A percentile compares a stretch with the other conserved stretches of the same genome.
Conservation (phyloP, 1,284 basidiomycete genomes). For the Boletus subluridellus region DNA sequence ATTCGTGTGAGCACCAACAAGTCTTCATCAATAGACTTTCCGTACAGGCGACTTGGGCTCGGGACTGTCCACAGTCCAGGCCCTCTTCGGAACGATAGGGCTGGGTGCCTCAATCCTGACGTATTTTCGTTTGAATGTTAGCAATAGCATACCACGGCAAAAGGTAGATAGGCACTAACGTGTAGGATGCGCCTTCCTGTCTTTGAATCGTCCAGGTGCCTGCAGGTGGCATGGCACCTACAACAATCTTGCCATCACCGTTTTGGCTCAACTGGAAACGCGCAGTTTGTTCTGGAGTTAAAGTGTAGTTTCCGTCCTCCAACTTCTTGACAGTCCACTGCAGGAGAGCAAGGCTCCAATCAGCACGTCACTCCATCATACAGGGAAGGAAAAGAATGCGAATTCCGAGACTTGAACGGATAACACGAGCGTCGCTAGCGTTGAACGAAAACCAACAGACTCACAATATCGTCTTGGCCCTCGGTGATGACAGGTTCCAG, state of each 20-base stretch:
- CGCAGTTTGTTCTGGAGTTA: neutral
- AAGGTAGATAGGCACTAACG: neutral
- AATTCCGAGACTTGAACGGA: neutral
- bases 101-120: neutral
- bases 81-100: neutral
- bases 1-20: neutral
- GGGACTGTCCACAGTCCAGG: neutral
- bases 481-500: neutral
- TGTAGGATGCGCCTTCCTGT: neutral
- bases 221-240: neutral
- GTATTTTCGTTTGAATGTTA: neutral
- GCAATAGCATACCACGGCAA: neutral
- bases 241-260: neutral
- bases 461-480: neutral
- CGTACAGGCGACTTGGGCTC: neutral
- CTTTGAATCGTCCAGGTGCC: neutral
- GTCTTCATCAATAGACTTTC: neutral
- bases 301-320: neutral
- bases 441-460: neutral
- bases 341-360: neutral
- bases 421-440: neutral
- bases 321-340: neutral
- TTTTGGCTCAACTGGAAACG: no score
- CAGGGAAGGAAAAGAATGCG: neutral
- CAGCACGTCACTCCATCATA: neutral